Percentiles rank a stretch among this genome's conserved stretches.
phyloP scores from a whole-genome alignment of 2,329 filamentous ascomycete genomes.

The Pseudogymnoascus verrucosus region DNA sequence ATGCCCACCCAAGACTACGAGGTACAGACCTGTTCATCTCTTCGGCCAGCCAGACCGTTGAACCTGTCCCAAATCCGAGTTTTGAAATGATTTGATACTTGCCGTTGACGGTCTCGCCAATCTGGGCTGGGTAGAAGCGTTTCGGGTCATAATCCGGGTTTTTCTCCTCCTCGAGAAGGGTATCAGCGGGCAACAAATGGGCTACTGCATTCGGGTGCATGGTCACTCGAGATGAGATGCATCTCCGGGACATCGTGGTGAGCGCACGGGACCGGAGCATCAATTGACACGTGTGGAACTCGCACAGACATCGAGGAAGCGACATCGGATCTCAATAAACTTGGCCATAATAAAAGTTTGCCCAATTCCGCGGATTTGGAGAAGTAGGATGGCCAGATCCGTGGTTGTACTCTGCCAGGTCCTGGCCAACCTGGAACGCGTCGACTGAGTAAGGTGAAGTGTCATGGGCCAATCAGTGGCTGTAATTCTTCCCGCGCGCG shows the following conservation, averaged over 20 bases:
- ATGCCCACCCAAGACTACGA: slow-evolving; percentile 15
- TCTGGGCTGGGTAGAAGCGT: slow-evolving; percentile 26
- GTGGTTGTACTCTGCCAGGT: too few relatives aligned
- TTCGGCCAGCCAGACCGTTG: slow-evolving; percentile 27
- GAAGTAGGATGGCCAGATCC: neutral
- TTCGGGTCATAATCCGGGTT: slow-evolving; percentile 25
- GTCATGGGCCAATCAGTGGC: neutral
- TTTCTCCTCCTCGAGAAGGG: slow-evolving; percentile 25
- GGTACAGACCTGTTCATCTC: slow-evolving; percentile 17
- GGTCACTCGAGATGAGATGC: neutral
- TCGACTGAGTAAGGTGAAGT: neutral
- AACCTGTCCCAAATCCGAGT: slow-evolving; percentile 26
- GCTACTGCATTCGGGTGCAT: neutral
- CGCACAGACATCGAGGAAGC: neutral
- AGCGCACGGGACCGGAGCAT: neutral
- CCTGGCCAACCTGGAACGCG: too few relatives aligned
- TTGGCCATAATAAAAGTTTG: neutral
- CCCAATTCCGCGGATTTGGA: neutral
- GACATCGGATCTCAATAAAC: neutral
- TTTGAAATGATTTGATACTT: slow-evolving; percentile 26
- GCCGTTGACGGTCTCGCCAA: slow-evolving; percentile 25
- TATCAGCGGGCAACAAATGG: slow-evolving; percentile 10
- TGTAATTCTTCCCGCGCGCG: neutral
- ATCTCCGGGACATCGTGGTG: neutral
- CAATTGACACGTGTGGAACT: neutral